Percentiles rank a stretch among this genome's conserved stretches.
These are phyloP conservation scores for Neurospora sp. DNA, from an alignment of 495 filamentous ascomycete genomes.

Conservation along the genomic window DNA sequence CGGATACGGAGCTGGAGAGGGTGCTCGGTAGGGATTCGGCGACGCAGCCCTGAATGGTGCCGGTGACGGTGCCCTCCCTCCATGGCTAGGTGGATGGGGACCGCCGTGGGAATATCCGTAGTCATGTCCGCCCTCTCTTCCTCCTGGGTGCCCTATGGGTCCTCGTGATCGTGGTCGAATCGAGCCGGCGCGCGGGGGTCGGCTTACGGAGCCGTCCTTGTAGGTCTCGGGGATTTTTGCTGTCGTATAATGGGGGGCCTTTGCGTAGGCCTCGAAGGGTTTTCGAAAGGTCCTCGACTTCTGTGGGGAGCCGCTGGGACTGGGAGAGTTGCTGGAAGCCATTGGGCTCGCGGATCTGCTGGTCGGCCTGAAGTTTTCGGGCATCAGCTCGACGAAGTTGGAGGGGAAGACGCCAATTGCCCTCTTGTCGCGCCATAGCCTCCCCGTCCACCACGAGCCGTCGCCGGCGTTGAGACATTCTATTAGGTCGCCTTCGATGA, in stretches of 20 bases:
- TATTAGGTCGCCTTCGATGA: conserved; percentile 94
- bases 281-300: conserved; percentile 60
- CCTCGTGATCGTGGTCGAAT: not conserved
- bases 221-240: conserved; percentile 41
- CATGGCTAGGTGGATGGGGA: conserved; percentile 33
- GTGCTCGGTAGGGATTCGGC: conserved; percentile 1
- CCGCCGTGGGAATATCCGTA: not conserved
- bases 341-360: conserved; percentile 71
- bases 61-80: conserved; percentile 49
- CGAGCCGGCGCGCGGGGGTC: not conserved
- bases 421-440: conserved; percentile 72
- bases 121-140: not conserved
- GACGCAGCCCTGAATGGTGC: conserved; percentile 23
- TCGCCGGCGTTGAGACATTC: conserved; percentile 97
- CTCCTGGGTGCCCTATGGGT: not conserved
- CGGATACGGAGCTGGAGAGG: conserved; percentile 25
- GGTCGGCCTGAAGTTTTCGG: conserved; percentile 70
- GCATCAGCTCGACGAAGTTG: conserved; percentile 89
- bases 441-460: conserved; percentile 96
- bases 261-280: conserved; percentile 58
- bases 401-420: conserved; percentile 90
- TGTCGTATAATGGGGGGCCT: conserved; percentile 43
- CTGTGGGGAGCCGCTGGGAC: conserved; percentile 38
- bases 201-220: conserved; percentile 19
- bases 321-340: conserved; percentile 38